Evolutionary conservation across 2,329 filamentous ascomycete genomes (phyloP), one percentile per base, ranked within the genome.

Genomic region (Rutstroemia sp.): DNA sequence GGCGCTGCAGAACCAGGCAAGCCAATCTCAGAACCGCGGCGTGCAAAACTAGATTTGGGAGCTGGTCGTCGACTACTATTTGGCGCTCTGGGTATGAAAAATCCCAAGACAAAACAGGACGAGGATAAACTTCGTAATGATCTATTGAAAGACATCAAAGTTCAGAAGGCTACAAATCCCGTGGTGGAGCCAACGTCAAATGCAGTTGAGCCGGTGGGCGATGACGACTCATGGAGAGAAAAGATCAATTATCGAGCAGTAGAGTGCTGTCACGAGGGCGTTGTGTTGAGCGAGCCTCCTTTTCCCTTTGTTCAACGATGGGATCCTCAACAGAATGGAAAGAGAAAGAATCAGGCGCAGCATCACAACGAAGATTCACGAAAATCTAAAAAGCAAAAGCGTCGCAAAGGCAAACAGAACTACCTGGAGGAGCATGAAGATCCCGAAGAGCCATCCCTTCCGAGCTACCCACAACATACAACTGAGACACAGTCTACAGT

Each of bases 261-360:
- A 0, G 92, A 97, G 69, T 96, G 92, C 71, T 82, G 84, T 60
- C 78, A 88, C n/a, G 80, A 88, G 30, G 80, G 78, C 5, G 73
- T 89, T 41, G 73, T 79, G 34, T 75, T 95, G 47, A 87, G 81
- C 53, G 80, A 88, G 37, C 92, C 92, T 0, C 89, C 92, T 0
- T 96, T 95, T 66, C 92, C 92, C 0, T 96, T 96, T 69, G 77
- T 88, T 16, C 91, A 96, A 70, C 81, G 88, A 48, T 96, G 92
- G 92, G 89, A 95, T 70, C 79, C 82, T 3, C 86, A 90, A 59
- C 88, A 92, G 27, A 71, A 72, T 23, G 71, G 70, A 39, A 81
- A 76, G 60, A 72, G 75, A 54, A 84, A 85, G 67, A 74, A 65
- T 27, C 70, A 77, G 39, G 42, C 67, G 2, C 70, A 75, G 17